Base-by-base conservation (phyloP, 1,284 basidiomycete genomes). In the Cryptococcus sp. region DNA sequence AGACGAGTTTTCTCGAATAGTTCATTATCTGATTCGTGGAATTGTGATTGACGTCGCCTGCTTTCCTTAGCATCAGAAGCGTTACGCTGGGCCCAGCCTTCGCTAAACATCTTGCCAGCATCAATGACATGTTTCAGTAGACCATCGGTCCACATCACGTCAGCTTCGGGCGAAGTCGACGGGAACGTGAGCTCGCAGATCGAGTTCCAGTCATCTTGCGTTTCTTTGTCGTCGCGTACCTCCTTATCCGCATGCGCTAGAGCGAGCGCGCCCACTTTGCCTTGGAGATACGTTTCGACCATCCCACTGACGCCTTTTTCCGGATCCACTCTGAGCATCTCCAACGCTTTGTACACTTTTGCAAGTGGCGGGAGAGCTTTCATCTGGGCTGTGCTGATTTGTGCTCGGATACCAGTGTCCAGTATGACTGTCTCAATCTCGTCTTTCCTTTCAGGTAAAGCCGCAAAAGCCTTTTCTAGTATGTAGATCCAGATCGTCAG, bases 1-100 rank as follows among this genome's bases (percentile, higher is more conserved):
- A 63, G 17, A 44, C 65, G 66, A 44, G 57, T 66, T 37, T 50
- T 57, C 29, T 69, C 63, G 50, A 71, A 71, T 34, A 73, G 52
- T 5, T 69, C 64, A 20, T 63, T 65, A 50, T 65, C 67, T 13
- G 29, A 34, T 34, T 34, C 29, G 13, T 34, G 29, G 8, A 34
- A 34, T 10, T 34, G 29, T 34, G 29, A 7, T 34, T 34, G 29
- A 10, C 26, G 26, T 17, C 20, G 10, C 46, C 37, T n/a, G 29
- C 20, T 16, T n/a, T 38, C 34, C 13, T 43, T 34, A 10, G 29
- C 29, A 5, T 34, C 41, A 44, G 41, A 19, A 4, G 41, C 41
- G 6, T 5, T 11, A 22, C 22, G 8, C 13, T 44, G n/a, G 22
- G 22, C 29, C 56, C 47, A 59, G 11, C 46, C 25, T 15, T 53